Base-by-base conservation (phyloP, 1,139 yeast genomes). In the Maudiozyma humilis region DNA sequence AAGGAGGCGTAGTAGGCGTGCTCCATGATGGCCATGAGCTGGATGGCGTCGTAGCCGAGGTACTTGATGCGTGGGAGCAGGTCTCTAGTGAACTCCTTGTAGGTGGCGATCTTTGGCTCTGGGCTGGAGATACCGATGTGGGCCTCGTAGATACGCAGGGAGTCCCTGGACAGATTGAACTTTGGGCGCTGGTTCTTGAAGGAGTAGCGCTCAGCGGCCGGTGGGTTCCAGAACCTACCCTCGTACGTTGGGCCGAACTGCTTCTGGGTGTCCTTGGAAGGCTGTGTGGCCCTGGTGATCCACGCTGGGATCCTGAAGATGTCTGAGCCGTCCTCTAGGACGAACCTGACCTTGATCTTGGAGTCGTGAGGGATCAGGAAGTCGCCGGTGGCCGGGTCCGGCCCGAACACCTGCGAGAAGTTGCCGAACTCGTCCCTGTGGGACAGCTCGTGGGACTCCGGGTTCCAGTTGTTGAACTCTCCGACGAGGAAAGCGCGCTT, bases 1-100 rank as follows among this genome's bases (percentile, higher is more conserved):
- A 91, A 91, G 0, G 95, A 86, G 1, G 97, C 98, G 62, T 91
- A 91, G 64, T 91, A 91, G 1, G 98, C 97, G 63, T 91, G 98
- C 64, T 91, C 98, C 98, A 91, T 91, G 42, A 91, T 75, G 0
- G 98, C 96, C 98, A 91, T 91, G 59, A 91, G 72, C 65, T 91
- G 98, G 55, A 91, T 83, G 6, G 95, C 81, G 61, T 91, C 87
- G 64, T 91, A 91, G 19, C 96, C 97, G 50, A 89, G 71, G 51
- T 80, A 75, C 55, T 78, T 78, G 54, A 91, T 85, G 38, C 83
- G 72, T n/a, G 98, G 98, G 49, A 91, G 71, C 15, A 88, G 72
- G 51, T 85, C 79, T 39, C 69, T 53, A 18, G 96, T 84, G 62
- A 91, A 91, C 61, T 91, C 93, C 54, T 77, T 79, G 64, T 89